Base-by-base conservation (phyloP, 2,329 filamentous ascomycete species). In the Balansia obtecta region DNA sequence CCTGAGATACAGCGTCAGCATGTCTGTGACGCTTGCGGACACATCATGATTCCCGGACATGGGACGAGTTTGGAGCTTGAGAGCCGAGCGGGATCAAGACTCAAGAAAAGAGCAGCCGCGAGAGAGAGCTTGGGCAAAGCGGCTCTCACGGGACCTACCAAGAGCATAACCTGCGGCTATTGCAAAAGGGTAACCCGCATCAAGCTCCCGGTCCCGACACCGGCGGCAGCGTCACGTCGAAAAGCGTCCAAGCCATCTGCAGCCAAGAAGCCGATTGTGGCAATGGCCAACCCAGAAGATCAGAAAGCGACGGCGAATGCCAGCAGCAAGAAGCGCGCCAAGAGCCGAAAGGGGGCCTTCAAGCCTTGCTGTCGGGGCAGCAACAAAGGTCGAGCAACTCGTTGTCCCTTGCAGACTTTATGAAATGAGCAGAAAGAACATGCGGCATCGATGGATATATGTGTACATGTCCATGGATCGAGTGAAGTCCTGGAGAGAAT, bases 261-360 rank as follows among this genome's bases (percentile, higher is more conserved):
- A 15, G 32, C 53, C 16, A 53, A 57, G 34, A 45, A 55, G 33
- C 39, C 33, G 11, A 20, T 49, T 16, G 43, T 42, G 18, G 13
- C 13, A 16, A 30, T 13, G 8, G 15, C 40, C 9, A 40, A 13
- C 42, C 18, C 49, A n/a, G 45, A 53, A 11, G 58, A 58, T 60
- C 40, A 46, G 32, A 58, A 63, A 53, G 57, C 52, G 15, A 69
- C 72, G 2, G 67, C 45, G 9, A 81, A 77, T 60, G 73, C 77
- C 8, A 79, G 67, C 65, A 83, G 77, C 66, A 83, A 80, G 65
- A 83, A 83, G 66, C 72, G 80, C 46, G 77, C 81, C 33, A 85
- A 81, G 66, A 76, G 69, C 53, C 71, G 80, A 53, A 86, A 84
- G 63, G 76, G 79, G 34, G 80, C 79, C 1, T 68, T 86, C 78